A percentile compares a stretch with the other conserved stretches of the same genome.
Evolutionary conservation across 2,329 filamentous ascomycete genomes (phyloP).

Genomic region (Fusarium dimerum): DNA sequence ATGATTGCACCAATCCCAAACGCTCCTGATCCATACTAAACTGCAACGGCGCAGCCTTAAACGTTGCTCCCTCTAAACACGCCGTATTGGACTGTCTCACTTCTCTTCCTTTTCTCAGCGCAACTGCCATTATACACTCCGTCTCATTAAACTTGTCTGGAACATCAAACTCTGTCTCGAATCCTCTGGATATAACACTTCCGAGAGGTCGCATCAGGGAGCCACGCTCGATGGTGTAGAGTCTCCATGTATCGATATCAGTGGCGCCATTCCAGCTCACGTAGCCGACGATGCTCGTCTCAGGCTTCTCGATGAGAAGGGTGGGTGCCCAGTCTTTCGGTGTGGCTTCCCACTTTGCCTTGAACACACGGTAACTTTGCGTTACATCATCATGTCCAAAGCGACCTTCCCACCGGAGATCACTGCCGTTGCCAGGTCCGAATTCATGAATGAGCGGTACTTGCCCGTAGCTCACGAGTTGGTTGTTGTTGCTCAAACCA

Average conservation of each 20-base stretch:
- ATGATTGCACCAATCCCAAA: background rate
- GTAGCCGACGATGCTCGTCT: conserved; percentile 4
- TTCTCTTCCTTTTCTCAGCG: conserved; percentile 19
- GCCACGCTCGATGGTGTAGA: conserved; percentile 14
- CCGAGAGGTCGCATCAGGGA: conserved; percentile 4
- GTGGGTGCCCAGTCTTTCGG: conserved; percentile 18
- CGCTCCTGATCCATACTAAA: no score
- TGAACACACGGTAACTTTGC: conserved; percentile 27
- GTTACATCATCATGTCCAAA: conserved; percentile 22
- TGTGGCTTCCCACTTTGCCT: conserved; percentile 25
- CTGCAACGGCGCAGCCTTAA: conserved; percentile 7
- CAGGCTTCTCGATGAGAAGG: conserved; percentile 14
- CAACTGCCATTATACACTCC: conserved; percentile 20
- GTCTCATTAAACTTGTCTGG: conserved; percentile 11
- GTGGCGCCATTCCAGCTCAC: conserved; percentile 32
- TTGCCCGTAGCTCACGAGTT: conserved; percentile 24
- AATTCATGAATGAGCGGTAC: conserved; percentile 28
- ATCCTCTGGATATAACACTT: conserved; percentile 4
- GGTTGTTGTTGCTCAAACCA: conserved; percentile 21
- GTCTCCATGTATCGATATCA: conserved; percentile 24
- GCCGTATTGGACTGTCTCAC: conserved; percentile 22
- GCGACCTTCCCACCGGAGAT: conserved; percentile 27
- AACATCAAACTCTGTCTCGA: conserved; percentile 29
- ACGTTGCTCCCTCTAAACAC: conserved; percentile 16
- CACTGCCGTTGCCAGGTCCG: conserved; percentile 17